Base-by-base conservation (phyloP, 768 basidiomycete species). In the Russula compacta region DNA sequence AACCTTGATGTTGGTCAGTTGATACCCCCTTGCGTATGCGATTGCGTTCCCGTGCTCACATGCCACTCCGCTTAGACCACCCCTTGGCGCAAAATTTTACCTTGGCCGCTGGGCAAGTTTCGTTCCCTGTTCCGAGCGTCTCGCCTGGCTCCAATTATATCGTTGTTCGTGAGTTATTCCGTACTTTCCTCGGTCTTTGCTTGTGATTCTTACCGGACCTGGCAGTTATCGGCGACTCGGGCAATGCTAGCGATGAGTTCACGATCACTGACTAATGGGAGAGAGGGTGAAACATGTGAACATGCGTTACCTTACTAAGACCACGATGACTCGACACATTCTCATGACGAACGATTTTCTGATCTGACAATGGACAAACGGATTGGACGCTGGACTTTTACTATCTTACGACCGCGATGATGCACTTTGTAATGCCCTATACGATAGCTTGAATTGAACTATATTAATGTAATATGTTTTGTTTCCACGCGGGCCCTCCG, bases 171-270 rank as follows among this genome's bases (percentile, higher is more conserved):
- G 68, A 76, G 86, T 81, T 3, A n/a, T 38, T 4, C 33, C 58
- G 6, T 14, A 6, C 19, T 12, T 35, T 6, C 33, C 29, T 49
- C 24, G 2, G 21, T 29, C 36, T 11, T 19, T 32, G 42, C n/a
- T 59, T 8, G 54, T 59, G 47, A 52, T 14, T 12, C 29, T 58
- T 24, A 59, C 59, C 29, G 60, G 21, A 1, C 2, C 66, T 39
- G 4, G 53, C 60, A 87, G 86, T 86, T 44, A 74, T 84, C 64
- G 87, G 87, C 32, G 82, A 85, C 67, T 86, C 84, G 14, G 87
- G 87, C 11, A 82, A 90, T 63, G 65, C 70, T 9, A 85, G 81
- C 67, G 80, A 80, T 0, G 17, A 72, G 42, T 89, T 90, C 69
- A 81, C 77, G 1, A 90, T 90, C 62, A 50, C 14, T 21, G 11